Base-by-base conservation (phyloP, 2,329 filamentous ascomycete genomes). In the Seiridium unicorne region DNA sequence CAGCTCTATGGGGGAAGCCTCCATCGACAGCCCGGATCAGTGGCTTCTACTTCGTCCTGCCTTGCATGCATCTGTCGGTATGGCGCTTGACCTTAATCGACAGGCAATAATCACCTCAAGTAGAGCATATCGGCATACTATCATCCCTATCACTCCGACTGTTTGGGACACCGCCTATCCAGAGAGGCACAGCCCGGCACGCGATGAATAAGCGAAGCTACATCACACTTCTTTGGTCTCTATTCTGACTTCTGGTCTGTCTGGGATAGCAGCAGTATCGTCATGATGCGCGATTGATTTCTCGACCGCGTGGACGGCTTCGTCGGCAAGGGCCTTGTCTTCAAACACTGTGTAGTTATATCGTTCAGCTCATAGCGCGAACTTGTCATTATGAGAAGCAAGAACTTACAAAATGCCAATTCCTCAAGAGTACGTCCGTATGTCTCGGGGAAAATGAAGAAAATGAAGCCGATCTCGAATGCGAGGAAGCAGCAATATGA, bases 391-490 rank as follows among this genome's bases (percentile, higher is more conserved):
- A 70, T 62, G 18, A n/a, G 5, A 3, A 1, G 6, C 11, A 1
- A 11, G 9, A 5, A 73, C 76, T 67, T 72, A 78, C 76, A 65
- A 66, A 79, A 78, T 2, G 75, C 65, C 51, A 79, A 68, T 55
- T 95, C 91, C 77, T 95, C 91, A 32, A 95, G 79, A 57, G 90
- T 88, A 60, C 93, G 84, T 62, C 92, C 92, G 62, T 89, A 89
- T 0, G 92, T 96, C 76, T 96, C 92, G 8, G 92, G 91, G 72
- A 94, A 96, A 64, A 93, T 82, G 74, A 93, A 90, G 76, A 88
- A 95, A 55, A 95, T 89, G 86, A 75, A 65, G 34, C 51, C 58
- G 46, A 79, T 70, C 65, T 80, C 76, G 42, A 79, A 75, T 2
- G 70, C 68, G 10, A 80, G 71, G 71, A 77, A 80, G 35, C 73